Percentiles rank a stretch among this genome's conserved stretches.
Conservation (phyloP, 805 yeast species). For the Candida multigemmis region DNA sequence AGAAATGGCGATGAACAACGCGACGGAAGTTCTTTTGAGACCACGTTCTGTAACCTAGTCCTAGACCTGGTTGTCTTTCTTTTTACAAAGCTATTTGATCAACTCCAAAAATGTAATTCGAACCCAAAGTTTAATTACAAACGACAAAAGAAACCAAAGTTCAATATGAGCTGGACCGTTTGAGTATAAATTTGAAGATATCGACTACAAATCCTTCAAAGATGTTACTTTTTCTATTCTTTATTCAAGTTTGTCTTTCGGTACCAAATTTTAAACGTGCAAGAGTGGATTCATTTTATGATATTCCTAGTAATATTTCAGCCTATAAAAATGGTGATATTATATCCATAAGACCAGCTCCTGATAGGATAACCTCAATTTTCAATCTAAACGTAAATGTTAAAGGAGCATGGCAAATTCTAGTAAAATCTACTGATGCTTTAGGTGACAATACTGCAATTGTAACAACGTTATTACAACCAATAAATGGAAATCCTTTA, state of each 20-base stretch:
- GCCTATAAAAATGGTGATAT: slow-evolving; percentile 12
- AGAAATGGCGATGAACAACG: no score
- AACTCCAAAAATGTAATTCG: no score
- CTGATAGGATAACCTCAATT: slow-evolving; percentile 9
- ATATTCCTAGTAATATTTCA: slow-evolving; percentile 12
- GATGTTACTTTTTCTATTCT: slow-evolving; percentile 2
- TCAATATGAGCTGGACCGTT: no score
- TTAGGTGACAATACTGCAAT: slow-evolving; percentile 15
- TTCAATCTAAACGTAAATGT: slow-evolving; percentile 10
- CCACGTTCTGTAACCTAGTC: no score
- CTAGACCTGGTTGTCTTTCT: no score
- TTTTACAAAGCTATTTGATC: no score
- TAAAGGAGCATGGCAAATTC: slow-evolving; percentile 13
- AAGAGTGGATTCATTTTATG: slow-evolving; percentile 14
- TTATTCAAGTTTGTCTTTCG: slow-evolving; percentile 3
- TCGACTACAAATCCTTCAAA: no score
- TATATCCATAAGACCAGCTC: slow-evolving; percentile 11
- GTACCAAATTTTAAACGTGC: slow-evolving; percentile 6
- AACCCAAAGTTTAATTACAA: no score
- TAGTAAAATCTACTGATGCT: slow-evolving; percentile 13
- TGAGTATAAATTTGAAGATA: no score
- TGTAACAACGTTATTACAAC: slow-evolving; percentile 17
- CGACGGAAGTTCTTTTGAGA: no score
- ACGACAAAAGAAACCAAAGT: no score
- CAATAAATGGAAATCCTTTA: slow-evolving; percentile 14